Evolutionary conservation across 495 filamentous ascomycete species (phyloP), one percentile per base, ranked within the genome.

Genomic region (Aspergillus ellipticus): DNA sequence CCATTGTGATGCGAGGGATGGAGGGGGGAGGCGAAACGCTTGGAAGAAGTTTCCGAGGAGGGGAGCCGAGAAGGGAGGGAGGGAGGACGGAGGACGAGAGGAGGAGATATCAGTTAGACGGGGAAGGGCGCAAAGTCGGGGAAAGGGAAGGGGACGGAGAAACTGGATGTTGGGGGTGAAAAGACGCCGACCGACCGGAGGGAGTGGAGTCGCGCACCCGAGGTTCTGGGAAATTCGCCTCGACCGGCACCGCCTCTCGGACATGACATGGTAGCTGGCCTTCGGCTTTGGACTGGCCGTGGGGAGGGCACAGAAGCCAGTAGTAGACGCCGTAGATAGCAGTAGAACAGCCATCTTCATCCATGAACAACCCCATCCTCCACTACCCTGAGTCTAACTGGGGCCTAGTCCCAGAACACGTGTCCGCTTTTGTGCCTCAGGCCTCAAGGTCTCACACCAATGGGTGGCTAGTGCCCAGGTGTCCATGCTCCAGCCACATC

Each of bases 1-100:
- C 89, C 90, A 96, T 96, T 79, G 45, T 11, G 45, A 29, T 29
- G 79, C 78, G 68, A 63, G 35, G 58, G 51, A 56, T 49, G 57
- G 56, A 62, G 64, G 62, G 53, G 47, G 56, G 53, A 53, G 57
- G 49, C 45, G 45, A 55, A 42, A 51, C 64, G 69, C 72, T 69
- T 66, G 61, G 62, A 53, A 26, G 22, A 49, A 51, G 26, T 57
- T 21, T 58, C 39, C 45, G 17, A 47, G 20, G 43, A 58, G 35
- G 28, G 43, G 49, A 17, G 29, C 29, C 31, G 28, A 45, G 43
- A 52, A 54, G 42, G 17, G 22, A 57, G 49, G 49, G 59, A 45
- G 47, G 37, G 24, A 46, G 50, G 49, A 35, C 50, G 42, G 49
- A 46, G 54, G 41, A 54, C 47, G 54, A 55, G 43, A 58, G 20